Evolutionary conservation across 352 stramenopile genomes (phyloP), one percentile per base, ranked within the genome.

Genomic region (Pythium sp.): DNA sequence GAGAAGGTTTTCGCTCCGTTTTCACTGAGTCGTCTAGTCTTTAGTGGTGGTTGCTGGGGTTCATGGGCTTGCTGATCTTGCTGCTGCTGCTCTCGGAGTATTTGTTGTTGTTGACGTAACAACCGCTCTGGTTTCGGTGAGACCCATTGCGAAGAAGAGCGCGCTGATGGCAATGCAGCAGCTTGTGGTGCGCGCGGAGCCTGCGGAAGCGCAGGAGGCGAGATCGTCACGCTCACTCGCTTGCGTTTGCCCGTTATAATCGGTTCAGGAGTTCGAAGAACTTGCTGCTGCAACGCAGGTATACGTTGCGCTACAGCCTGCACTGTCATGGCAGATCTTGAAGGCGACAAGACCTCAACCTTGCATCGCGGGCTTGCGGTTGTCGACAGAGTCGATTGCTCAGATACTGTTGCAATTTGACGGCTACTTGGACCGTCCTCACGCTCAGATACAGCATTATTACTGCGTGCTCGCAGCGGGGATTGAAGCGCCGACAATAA

Each of bases 151-250:
- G 65, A 56, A 55, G 65, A 67, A 55, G 65, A 67, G 24, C 41
- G 30, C 26, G 36, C 30, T 24, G 14, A 28, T 3, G 22, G 24
- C 36, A 62, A n/a, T 9, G 56, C 28, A 18, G 30, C 30, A 7
- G 32, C 56, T 20, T 61, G 56, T 5, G 12, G 32, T 11, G 32
- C 20, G 12, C 32, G 56, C 5, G 20, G 24, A n/a, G 38, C 15
- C 4, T 41, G 41, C 5, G 54, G 20, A 7, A 53, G 28, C 5
- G 38, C 55, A 8, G 43, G 43, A 1, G 65, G 65, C 2, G 65
- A 71, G 65, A 71, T 71, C 47, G 65, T 71, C 47, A 65, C 53
- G 26, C 58, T 60, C 36, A 61, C 34, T 24, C 65, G 65, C n/a
- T 66, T 71, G 20, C 65, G 36, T 28, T 64, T 65, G 12, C 43